Conservation (phyloP, 2,329 filamentous ascomycete genomes). For the Cryphonectria carpinicola region DNA sequence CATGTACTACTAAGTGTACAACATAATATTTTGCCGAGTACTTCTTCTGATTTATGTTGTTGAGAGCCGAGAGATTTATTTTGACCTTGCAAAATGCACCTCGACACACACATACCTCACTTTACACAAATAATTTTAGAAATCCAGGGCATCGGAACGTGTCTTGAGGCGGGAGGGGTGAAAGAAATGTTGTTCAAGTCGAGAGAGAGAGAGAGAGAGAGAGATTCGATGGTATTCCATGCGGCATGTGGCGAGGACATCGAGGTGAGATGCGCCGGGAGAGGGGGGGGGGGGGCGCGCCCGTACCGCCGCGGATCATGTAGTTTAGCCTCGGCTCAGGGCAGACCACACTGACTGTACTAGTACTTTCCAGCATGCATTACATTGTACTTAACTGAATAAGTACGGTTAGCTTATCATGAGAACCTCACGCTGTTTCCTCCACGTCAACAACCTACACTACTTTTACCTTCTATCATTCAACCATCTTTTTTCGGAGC, state of each 20-base stretch:
- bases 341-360: not conserved
- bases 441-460: not conserved
- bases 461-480: not conserved
- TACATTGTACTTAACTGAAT: not conserved
- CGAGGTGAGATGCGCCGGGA: not conserved
- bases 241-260: conserved; percentile 2
- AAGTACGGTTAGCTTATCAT: not conserved
- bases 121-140: not conserved
- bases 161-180: not conserved
- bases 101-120: not conserved
- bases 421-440: not conserved
- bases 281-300: too few relatives aligned
- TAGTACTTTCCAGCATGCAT: not conserved
- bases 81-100: not conserved
- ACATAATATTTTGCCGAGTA: not conserved
- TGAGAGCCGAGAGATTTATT: not conserved
- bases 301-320: not conserved
- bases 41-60: not conserved
- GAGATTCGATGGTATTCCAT: conserved; percentile 7
- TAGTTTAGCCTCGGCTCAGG: conserved; percentile 2
- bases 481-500: not conserved
- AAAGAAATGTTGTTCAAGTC: not conserved
- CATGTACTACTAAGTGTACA: not conserved
- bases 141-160: not conserved
- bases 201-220: too few relatives aligned